These are phyloP conservation scores for Pseudopediastrum boryanum DNA, from an alignment of 139 green algal species.

Conservation along the genomic window DNA sequence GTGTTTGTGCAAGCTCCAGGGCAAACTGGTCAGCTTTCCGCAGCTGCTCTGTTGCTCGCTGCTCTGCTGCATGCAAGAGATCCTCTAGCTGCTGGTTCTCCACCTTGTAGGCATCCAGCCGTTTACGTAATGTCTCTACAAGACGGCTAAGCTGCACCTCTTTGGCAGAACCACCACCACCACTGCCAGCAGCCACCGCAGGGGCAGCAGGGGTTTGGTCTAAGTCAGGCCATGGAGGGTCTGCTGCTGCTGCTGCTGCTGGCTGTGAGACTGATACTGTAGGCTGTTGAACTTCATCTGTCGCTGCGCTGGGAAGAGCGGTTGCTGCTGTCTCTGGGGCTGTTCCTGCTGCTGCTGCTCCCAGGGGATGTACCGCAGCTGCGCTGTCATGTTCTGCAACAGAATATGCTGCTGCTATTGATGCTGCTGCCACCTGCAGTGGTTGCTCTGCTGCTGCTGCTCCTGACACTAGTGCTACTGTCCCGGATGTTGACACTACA, in stretches of 20 bases:
- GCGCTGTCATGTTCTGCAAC: background rate
- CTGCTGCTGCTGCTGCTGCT: background rate
- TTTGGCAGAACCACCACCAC: conserved; percentile 34
- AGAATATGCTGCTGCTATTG: background rate
- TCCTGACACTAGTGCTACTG: too few species aligned
- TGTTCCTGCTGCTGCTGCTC: background rate
- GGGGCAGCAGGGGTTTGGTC: background rate
- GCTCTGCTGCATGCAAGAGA: conserved; percentile 65
- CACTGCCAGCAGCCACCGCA: conserved; percentile 5
- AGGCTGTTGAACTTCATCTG: background rate
- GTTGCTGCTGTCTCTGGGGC: background rate
- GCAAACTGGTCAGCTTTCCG: conserved; percentile 17
- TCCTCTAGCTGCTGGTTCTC: conserved; percentile 84
- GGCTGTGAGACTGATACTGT: conserved; percentile 2
- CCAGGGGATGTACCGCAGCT: background rate
- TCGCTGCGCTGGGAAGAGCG: background rate
- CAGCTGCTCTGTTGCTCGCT: conserved; percentile 38
- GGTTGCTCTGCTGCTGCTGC: too few species aligned
- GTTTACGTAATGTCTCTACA: conserved; percentile 65
- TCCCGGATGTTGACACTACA: too few species aligned
- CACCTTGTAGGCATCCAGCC: conserved; percentile 56
- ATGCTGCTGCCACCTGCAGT: too few species aligned
- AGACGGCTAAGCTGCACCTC: conserved; percentile 33
- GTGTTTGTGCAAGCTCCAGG: conserved; percentile 44
- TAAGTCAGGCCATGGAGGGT: background rate